A percentile compares a stretch with the other conserved stretches of the same genome.
Conservation (phyloP, 2,329 filamentous ascomycete species). For the Cytospora leucostoma region DNA sequence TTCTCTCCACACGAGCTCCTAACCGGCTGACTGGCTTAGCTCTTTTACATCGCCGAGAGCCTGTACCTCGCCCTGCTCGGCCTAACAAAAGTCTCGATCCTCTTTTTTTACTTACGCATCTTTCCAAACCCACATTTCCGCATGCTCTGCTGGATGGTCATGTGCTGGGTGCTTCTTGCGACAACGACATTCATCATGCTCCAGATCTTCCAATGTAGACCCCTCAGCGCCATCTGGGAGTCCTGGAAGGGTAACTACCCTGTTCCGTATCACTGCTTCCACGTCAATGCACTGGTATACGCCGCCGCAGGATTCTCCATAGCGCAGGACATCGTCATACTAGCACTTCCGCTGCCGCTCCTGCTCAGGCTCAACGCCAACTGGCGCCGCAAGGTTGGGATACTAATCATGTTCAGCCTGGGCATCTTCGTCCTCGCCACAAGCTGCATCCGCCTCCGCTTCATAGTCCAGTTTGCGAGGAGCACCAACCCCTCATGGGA, state of each 20-base stretch:
- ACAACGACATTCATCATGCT: slow-evolving; percentile 36
- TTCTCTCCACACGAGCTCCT: background rate
- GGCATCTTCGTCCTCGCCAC: slow-evolving; percentile 40
- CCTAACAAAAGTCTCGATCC: slow-evolving; percentile 36
- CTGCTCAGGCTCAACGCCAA: slow-evolving; percentile 35
- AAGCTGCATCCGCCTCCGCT: slow-evolving; percentile 40
- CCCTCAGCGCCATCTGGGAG: slow-evolving; percentile 38
- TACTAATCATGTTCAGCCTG: slow-evolving; percentile 41
- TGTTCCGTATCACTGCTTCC: slow-evolving; percentile 34
- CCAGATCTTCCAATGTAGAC: slow-evolving; percentile 41
- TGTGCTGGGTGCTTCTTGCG: slow-evolving; percentile 33
- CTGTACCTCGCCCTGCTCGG: slow-evolving; percentile 36
- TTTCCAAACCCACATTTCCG: slow-evolving; percentile 35
- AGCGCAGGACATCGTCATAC: slow-evolving; percentile 38
- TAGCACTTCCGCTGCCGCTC: slow-evolving; percentile 38
- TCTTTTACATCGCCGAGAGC: slow-evolving; percentile 39
- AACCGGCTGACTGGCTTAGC: slow-evolving; percentile 5
- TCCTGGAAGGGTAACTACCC: slow-evolving; percentile 35
- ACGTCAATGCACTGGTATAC: slow-evolving; percentile 37
- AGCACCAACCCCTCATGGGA: slow-evolving; percentile 44
- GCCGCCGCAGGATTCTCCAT: slow-evolving; percentile 37
- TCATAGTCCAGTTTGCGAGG: slow-evolving; percentile 37
- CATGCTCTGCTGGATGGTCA: slow-evolving; percentile 30
- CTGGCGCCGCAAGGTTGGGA: slow-evolving; percentile 32
- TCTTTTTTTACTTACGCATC: slow-evolving; percentile 36